These are phyloP conservation scores for Hirschioporus abietinus DNA, from an alignment of 768 basidiomycete genomes.

Conservation along the genomic window DNA sequence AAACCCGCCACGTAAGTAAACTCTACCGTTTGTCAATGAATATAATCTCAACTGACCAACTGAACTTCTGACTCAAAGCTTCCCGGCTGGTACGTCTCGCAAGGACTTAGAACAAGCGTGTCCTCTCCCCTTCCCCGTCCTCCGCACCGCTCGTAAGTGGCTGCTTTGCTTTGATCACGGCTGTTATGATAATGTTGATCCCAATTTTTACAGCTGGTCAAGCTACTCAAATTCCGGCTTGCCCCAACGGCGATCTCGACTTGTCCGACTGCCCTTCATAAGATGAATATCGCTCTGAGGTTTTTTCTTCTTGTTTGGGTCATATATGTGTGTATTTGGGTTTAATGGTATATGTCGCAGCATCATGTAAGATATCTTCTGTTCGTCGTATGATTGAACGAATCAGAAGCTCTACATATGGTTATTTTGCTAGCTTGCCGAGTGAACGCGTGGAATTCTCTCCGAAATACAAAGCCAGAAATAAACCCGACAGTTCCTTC, in stretches of 20 bases:
- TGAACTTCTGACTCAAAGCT: constrained; percentile 6
- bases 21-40: neutral
- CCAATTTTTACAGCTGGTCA: neutral
- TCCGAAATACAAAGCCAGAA: too few relatives aligned
- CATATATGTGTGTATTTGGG: too few relatives aligned
- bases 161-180: neutral
- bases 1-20: constrained; percentile 20
- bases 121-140: constrained; percentile 4
- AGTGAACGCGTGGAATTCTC: too few relatives aligned
- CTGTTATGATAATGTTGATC: neutral
- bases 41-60: neutral
- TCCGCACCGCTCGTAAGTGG: constrained; percentile 3
- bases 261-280: constrained; percentile 1
- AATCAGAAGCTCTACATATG: too few relatives aligned
- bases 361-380: too few relatives aligned
- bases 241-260: constrained; percentile 2
- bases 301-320: too few relatives aligned
- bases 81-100: constrained; percentile 4
- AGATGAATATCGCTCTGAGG: neutral
- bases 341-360: too few relatives aligned
- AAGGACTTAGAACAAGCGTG: constrained; percentile 6
- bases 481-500: too few relatives aligned
- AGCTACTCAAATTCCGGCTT: constrained; percentile 3
- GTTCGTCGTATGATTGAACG: too few relatives aligned
- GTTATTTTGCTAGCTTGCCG: too few relatives aligned